Conservation (phyloP, 176 grass and related monocot species). For the Paspalum vaginatum region DNA sequence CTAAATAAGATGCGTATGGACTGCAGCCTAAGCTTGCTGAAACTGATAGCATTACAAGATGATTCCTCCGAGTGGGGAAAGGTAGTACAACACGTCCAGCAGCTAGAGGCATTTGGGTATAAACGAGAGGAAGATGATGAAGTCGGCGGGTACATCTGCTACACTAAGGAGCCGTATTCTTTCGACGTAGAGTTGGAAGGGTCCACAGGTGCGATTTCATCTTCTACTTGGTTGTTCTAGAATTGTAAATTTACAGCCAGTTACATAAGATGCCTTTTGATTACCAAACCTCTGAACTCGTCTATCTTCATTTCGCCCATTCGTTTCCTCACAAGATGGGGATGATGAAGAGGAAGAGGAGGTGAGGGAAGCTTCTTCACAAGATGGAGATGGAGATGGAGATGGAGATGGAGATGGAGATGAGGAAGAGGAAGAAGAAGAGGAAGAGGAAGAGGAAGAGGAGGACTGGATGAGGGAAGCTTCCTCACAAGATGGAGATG, state of each 20-base stretch:
- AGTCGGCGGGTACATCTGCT: neutral
- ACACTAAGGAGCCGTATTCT: slow-evolving; percentile 31
- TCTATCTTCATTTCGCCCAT: neutral
- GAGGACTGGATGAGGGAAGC: too few relatives aligned
- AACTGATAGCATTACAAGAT: slow-evolving; percentile 18
- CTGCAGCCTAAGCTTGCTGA: slow-evolving; percentile 10
- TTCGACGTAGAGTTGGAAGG: neutral
- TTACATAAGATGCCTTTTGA: neutral
- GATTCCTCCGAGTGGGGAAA: slow-evolving; percentile 1
- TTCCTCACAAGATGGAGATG: too few relatives aligned
- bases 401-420: too few relatives aligned
- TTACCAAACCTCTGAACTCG: neutral
- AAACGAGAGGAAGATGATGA: too few relatives aligned
- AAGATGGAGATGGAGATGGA: too few relatives aligned
- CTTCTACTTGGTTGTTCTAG: neutral
- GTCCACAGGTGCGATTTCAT: neutral
- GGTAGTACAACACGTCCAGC: neutral
- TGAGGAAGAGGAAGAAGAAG: too few relatives aligned
- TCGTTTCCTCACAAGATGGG: neutral
- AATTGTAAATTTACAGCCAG: neutral
- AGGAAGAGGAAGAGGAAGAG: too few relatives aligned
- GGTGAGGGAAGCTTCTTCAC: neutral
- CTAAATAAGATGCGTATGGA: neutral
- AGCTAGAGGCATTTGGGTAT: neutral
- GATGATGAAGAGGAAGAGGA: neutral